Conservation (phyloP, 495 filamentous ascomycete genomes). For the Aspergillus biplanus region DNA sequence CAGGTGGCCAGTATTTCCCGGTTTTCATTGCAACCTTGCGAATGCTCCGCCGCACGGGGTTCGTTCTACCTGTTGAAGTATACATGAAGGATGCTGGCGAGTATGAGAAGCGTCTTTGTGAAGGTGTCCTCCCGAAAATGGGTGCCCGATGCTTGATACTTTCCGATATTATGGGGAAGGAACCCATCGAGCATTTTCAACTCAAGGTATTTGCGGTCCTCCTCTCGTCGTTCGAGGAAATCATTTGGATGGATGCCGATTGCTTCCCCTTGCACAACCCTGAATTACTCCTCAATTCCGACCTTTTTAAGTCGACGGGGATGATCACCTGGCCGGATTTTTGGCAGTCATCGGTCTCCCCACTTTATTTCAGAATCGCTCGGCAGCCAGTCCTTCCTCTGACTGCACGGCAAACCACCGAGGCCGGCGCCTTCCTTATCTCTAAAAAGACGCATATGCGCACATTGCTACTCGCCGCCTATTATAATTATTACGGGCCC, state of each 20-base stretch:
- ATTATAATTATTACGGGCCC: conserved; percentile 67
- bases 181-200: conserved; percentile 54
- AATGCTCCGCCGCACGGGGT: conserved; percentile 61
- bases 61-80: conserved; percentile 59
- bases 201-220: conserved; percentile 64
- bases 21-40: conserved; percentile 56
- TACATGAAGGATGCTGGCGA: conserved; percentile 54
- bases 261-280: conserved; percentile 57
- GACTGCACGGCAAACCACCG: conserved; percentile 48
- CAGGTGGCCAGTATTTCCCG: conserved; percentile 48
- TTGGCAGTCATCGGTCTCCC: conserved; percentile 57
- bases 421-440: conserved; percentile 61
- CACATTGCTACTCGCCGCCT: conserved; percentile 59
- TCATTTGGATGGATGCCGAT: conserved; percentile 67
- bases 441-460: conserved; percentile 57
- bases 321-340: conserved; percentile 68
- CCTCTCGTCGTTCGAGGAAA: conserved; percentile 61
- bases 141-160: conserved; percentile 57
- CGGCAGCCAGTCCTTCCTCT: conserved; percentile 45
- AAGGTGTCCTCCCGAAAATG: conserved; percentile 51
- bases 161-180: conserved; percentile 46
- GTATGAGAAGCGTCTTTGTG: conserved; percentile 57
- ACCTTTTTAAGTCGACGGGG: conserved; percentile 56
- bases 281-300: conserved; percentile 50
- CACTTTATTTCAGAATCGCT: conserved; percentile 58